Conservation (phyloP, 2,329 filamentous ascomycete genomes). For the Aspergillus fumigatus region DNA sequence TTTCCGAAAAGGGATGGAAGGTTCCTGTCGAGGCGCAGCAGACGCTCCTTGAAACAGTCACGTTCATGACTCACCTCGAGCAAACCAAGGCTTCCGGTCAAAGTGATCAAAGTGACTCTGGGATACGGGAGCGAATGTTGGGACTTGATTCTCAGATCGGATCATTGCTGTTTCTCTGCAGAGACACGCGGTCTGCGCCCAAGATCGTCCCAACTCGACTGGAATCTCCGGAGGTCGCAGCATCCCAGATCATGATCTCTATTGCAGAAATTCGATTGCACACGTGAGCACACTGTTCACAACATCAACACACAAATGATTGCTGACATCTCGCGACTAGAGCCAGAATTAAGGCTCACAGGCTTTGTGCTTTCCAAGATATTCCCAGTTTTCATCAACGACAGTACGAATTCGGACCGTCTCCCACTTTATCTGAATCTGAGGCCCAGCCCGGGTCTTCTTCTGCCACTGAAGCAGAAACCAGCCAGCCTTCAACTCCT, state of each 20-base stretch:
- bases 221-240: constrained; percentile 15
- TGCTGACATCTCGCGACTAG: constrained; percentile 4
- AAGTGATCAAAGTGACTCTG: constrained; percentile 5
- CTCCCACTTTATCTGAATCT: constrained; percentile 1
- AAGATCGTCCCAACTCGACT: constrained; percentile 2
- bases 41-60: constrained; percentile 18
- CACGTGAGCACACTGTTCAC: constrained; percentile 6
- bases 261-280: constrained; percentile 27
- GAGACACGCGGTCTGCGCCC: constrained; percentile 4
- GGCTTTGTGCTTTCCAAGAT: constrained; percentile 26
- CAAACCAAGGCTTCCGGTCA: constrained; percentile 5
- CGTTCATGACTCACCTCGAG: constrained; percentile 19
- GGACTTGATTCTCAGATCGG: constrained; percentile 17
- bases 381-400: constrained; percentile 19
- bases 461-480: background rate
- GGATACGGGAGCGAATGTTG: constrained; percentile 15
- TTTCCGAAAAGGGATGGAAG: constrained; percentile 18
- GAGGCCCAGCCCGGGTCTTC: background rate
- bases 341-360: constrained; percentile 26
- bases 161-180: constrained; percentile 11
- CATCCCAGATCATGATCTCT: constrained; percentile 16
- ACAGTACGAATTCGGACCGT: constrained; percentile 19
- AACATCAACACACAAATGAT: background rate
- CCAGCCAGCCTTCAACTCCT: background rate
- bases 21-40: constrained; percentile 23